phyloP scores from a whole-genome alignment of 176 grass and related monocot genomes.

The Chloris gayana region DNA sequence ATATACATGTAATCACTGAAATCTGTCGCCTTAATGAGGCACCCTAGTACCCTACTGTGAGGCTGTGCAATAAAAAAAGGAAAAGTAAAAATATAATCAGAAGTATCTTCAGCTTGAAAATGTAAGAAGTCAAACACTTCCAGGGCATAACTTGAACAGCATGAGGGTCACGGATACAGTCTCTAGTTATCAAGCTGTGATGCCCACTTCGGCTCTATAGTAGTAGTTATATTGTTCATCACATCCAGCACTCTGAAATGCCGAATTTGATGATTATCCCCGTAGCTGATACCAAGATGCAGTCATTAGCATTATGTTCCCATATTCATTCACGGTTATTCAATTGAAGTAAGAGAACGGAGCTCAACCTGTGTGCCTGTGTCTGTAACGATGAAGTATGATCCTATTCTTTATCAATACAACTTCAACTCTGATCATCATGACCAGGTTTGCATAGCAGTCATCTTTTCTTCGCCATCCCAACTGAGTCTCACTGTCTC shows the following conservation, averaged over 20 bases:
- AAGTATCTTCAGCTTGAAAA: not conserved
- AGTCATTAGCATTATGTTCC: not conserved
- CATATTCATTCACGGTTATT: not conserved
- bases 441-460: not conserved
- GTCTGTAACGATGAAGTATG: not conserved
- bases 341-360: not conserved
- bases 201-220: not conserved
- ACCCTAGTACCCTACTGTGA: not conserved
- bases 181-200: not conserved
- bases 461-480: not conserved
- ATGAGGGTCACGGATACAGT: not conserved
- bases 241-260: constrained; percentile 10
- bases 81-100: not conserved
- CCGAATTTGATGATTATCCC: not conserved
- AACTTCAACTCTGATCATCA: not conserved
- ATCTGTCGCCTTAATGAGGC: not conserved
- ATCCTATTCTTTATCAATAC: not conserved
- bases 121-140: not conserved
- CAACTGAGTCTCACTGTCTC: too few species aligned
- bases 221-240: not conserved
- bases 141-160: not conserved
- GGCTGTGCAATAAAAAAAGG: not conserved
- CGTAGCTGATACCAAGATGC: not conserved
- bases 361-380: not conserved
- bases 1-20: not conserved